Evolutionary conservation across 164 flowering plant species (phyloP).

Genomic region (Vitis labrusca): DNA sequence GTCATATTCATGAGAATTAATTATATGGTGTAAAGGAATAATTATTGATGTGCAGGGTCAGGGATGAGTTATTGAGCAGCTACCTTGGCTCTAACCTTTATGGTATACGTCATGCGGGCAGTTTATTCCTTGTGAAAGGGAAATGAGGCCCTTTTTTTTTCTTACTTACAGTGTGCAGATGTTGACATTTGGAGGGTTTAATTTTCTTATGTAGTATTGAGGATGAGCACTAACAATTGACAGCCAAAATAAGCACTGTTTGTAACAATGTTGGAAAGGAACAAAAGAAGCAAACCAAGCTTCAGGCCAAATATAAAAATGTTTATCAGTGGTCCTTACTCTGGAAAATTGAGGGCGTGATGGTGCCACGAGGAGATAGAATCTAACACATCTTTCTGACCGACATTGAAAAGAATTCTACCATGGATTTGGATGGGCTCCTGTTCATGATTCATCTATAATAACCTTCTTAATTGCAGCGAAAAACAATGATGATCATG

Average conservation of each 20-base stretch:
- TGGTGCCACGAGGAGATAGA: conserved; percentile 5
- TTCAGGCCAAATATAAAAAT: background rate
- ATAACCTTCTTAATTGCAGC: too few relatives aligned
- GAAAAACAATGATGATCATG: too few relatives aligned
- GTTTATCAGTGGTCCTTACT: conserved; percentile 14
- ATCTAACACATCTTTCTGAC: background rate
- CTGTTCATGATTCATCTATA: too few relatives aligned
- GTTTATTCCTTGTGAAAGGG: conserved; percentile 18
- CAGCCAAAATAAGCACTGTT: conserved; percentile 8
- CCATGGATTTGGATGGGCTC: too few relatives aligned
- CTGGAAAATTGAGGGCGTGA: conserved; percentile 14
- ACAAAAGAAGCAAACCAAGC: conserved; percentile 12
- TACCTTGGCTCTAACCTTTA: too few relatives aligned
- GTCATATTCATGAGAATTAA: too few relatives aligned
- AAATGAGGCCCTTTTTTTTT: background rate
- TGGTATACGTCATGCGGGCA: conserved; percentile 9
- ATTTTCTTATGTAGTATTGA: conserved; percentile 3
- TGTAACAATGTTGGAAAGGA: conserved; percentile 9
- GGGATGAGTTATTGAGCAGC: too few relatives aligned
- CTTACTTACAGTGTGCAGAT: conserved; percentile 3
- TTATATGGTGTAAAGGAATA: too few relatives aligned
- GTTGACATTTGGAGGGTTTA: conserved; percentile 20
- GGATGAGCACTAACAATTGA: conserved; percentile 20
- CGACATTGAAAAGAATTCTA: too few relatives aligned
- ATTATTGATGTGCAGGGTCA: too few relatives aligned